A percentile compares a stretch with the other conserved stretches of the same genome.
phyloP scores from a whole-genome alignment of 345 rosid species.

The Eucalyptus polybractea region DNA sequence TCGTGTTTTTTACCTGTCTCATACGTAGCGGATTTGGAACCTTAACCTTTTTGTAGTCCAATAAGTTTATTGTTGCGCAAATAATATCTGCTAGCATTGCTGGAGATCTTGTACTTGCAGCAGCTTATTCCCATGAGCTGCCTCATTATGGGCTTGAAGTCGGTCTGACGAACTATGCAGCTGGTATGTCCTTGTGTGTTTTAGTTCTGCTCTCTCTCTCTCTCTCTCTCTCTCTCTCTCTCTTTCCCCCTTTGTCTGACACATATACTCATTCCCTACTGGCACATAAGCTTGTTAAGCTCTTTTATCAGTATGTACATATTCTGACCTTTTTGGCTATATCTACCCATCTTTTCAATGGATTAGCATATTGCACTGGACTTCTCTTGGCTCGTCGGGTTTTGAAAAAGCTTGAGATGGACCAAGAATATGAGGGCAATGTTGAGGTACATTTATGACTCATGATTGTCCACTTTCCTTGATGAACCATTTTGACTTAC shows the following conservation, averaged over 20 bases:
- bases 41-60: constrained; percentile 31
- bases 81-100: constrained; percentile 38
- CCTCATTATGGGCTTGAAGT: constrained; percentile 56
- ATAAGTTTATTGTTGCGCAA: constrained; percentile 57
- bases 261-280: neutral
- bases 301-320: neutral
- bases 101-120: constrained; percentile 50
- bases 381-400: constrained; percentile 74
- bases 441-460: constrained; percentile 28
- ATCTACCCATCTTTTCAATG: neutral
- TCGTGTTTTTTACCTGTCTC: neutral
- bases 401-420: constrained; percentile 60
- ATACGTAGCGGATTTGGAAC: neutral
- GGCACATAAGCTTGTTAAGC: neutral
- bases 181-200: constrained; percentile 16
- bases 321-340: neutral
- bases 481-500: neutral
- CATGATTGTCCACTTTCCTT: neutral
- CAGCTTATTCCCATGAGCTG: constrained; percentile 58
- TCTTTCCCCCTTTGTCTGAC: neutral
- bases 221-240: neutral
- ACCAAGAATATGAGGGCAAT: constrained; percentile 56
- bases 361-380: constrained; percentile 68
- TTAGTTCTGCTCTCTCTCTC: neutral
- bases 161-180: constrained; percentile 60